Evolutionary conservation across 805 yeast species (phyloP).

Genomic region (Nakazawaea molendinolei): DNA sequence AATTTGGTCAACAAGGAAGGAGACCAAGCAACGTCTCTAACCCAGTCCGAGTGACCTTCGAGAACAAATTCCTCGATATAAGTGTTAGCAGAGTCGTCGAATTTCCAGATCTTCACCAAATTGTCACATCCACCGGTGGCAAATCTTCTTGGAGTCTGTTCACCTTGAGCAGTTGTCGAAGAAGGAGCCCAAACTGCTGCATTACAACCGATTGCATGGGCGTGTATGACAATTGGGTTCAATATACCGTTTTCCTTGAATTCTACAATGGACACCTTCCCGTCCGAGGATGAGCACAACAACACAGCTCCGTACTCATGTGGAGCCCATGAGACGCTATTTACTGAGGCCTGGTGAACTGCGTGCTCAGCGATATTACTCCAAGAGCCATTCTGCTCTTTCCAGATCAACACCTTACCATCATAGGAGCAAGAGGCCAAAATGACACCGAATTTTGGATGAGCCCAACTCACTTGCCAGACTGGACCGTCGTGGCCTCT

Average conservation of each 20-base stretch:
- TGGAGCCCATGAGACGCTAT: constrained; percentile 95
- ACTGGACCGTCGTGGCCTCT: constrained; percentile 97
- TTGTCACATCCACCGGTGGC: constrained; percentile 96
- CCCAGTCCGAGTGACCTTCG: constrained; percentile 96
- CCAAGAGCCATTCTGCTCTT: constrained; percentile 89
- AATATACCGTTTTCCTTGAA: constrained; percentile 85
- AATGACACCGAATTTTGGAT: constrained; percentile 93
- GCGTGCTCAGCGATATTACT: constrained; percentile 78
- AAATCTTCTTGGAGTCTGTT: constrained; percentile 47
- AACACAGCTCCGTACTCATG: constrained; percentile 92
- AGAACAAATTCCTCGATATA: constrained; percentile 71
- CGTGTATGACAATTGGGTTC: constrained; percentile 55
- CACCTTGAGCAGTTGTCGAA: constrained; percentile 23
- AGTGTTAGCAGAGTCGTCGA: constrained; percentile 43
- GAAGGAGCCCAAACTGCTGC: constrained; percentile 87
- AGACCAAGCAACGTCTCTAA: constrained; percentile 97
- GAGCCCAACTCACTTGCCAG: constrained; percentile 99
- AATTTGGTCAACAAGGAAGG: constrained; percentile 82
- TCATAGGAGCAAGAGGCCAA: constrained; percentile 94
- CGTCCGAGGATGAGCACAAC: constrained; percentile 89
- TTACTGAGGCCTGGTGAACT: constrained; percentile 89
- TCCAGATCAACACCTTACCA: constrained; percentile 92
- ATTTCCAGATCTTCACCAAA: constrained; percentile 85
- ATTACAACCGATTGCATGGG: constrained; percentile 92
- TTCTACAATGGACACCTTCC: constrained; percentile 84